These are phyloP conservation scores for Onygenales sp. DNA, from an alignment of 2,329 filamentous ascomycete species.

Conservation along the genomic window DNA sequence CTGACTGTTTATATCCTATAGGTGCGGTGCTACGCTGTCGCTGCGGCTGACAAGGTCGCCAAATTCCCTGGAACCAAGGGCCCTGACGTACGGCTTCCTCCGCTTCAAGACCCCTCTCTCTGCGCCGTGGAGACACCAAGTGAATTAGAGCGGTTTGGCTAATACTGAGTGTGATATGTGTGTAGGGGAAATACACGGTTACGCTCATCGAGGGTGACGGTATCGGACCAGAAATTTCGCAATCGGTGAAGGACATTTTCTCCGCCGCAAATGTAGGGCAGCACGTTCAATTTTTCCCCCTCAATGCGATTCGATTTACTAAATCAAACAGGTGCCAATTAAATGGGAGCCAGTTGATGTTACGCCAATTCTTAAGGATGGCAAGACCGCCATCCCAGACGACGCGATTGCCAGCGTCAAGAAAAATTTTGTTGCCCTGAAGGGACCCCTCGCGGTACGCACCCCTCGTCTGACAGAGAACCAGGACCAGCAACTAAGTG, in stretches of 20 bases:
- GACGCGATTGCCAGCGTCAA: conserved; percentile 87
- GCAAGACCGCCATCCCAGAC: conserved; percentile 89
- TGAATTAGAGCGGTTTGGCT: background rate
- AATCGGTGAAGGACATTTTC: conserved; percentile 99
- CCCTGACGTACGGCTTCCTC: conserved; percentile 58
- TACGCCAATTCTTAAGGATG: conserved; percentile 84
- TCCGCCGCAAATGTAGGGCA: conserved; percentile 71
- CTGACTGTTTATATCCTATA: conserved; percentile 18
- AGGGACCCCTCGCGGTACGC: conserved; percentile 89
- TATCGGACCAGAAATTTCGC: conserved; percentile 94
- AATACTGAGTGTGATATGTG: background rate
- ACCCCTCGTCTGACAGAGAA: background rate
- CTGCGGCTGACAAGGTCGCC: conserved; percentile 62
- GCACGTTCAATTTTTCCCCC: background rate
- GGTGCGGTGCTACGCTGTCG: conserved; percentile 52
- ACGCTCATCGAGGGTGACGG: conserved; percentile 98
- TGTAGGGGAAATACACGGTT: conserved; percentile 86
- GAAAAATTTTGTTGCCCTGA: conserved; percentile 94
- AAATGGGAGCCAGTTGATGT: conserved; percentile 97
- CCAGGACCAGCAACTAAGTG: background rate
- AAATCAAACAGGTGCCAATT: conserved; percentile 61
- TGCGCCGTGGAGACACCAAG: background rate
- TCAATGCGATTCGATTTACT: background rate
- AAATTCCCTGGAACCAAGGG: conserved; percentile 90
- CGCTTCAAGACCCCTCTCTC: background rate